phyloP scores from a whole-genome alignment of 2,329 filamentous ascomycete species.

The Epichloe coenophiala region DNA sequence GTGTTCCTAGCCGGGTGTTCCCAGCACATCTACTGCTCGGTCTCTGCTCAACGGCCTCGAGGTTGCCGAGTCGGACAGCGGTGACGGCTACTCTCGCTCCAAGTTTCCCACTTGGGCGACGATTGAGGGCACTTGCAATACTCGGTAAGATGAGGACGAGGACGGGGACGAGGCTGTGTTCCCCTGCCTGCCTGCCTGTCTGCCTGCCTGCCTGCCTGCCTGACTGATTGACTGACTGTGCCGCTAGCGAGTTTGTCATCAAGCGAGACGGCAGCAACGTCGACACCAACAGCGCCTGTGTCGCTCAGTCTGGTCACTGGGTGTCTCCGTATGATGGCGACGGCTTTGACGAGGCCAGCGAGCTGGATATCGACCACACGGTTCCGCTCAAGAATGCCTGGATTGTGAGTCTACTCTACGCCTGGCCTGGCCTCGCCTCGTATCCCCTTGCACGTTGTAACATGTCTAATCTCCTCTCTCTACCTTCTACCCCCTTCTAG shows the following conservation, averaged over 20 bases:
- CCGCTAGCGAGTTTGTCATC: conserved; percentile 50
- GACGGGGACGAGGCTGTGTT: not conserved
- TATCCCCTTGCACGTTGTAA: not conserved
- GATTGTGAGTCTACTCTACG: conserved; percentile 37
- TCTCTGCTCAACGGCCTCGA: conserved; percentile 44
- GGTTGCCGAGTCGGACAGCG: conserved; percentile 40
- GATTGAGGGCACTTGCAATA: conserved; percentile 54
- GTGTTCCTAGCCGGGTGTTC: conserved; percentile 42
- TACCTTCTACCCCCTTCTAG: conserved; percentile 19
- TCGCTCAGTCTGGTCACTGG: conserved; percentile 55
- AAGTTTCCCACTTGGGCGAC: conserved; percentile 62
- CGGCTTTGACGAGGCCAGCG: conserved; percentile 51
- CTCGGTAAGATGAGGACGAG: conserved; percentile 26
- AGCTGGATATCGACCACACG: conserved; percentile 74
- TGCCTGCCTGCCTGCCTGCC: too few relatives aligned
- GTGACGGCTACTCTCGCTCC: conserved; percentile 47
- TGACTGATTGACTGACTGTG: not conserved
- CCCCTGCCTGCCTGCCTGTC: too few relatives aligned
- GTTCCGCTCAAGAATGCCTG: conserved; percentile 72
- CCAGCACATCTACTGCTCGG: conserved; percentile 41
- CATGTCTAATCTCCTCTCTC: not conserved
- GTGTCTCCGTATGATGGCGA: conserved; percentile 59
- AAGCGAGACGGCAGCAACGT: conserved; percentile 59
- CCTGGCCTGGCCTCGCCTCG: not conserved
- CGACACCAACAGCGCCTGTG: conserved; percentile 43